Conservation (phyloP, 1,284 basidiomycete species). For the Cystobasidium sp. region DNA sequence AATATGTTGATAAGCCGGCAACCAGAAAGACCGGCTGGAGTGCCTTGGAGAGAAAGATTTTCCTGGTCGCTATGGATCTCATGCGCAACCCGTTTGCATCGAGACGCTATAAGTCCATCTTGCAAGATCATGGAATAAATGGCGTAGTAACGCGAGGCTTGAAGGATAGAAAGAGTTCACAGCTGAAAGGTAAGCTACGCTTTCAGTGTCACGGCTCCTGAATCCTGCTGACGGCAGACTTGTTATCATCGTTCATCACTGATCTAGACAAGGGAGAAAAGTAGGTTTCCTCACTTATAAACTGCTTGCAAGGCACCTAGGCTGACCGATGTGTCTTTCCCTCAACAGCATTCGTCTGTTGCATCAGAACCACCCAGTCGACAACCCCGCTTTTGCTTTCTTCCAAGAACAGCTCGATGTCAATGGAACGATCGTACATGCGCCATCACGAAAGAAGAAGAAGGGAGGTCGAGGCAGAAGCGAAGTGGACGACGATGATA, state of each 20-base stretch:
- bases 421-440: slow-evolving; percentile 6
- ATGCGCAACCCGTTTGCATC: slow-evolving; percentile 10
- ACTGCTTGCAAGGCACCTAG: background rate
- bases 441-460: slow-evolving; percentile 8
- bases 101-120: slow-evolving; percentile 3
- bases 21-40: background rate
- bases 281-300: background rate
- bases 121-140: slow-evolving; percentile 15
- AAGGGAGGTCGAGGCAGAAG: background rate
- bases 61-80: slow-evolving; percentile 17
- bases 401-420: slow-evolving; percentile 9
- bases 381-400: slow-evolving; percentile 16
- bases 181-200: slow-evolving; percentile 19
- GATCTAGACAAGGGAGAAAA: slow-evolving; percentile 16
- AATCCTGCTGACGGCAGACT: background rate
- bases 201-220: background rate
- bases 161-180: slow-evolving; percentile 5
- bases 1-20: background rate
- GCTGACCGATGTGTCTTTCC: background rate
- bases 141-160: slow-evolving; percentile 6
- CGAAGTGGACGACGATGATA: background rate
- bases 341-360: slow-evolving; percentile 1
- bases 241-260: background rate
- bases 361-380: slow-evolving; percentile 4
- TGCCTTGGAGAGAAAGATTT: slow-evolving; percentile 1